phyloP scores from a whole-genome alignment of 352 stramenopile species.

The Phytopythium vexans region DNA sequence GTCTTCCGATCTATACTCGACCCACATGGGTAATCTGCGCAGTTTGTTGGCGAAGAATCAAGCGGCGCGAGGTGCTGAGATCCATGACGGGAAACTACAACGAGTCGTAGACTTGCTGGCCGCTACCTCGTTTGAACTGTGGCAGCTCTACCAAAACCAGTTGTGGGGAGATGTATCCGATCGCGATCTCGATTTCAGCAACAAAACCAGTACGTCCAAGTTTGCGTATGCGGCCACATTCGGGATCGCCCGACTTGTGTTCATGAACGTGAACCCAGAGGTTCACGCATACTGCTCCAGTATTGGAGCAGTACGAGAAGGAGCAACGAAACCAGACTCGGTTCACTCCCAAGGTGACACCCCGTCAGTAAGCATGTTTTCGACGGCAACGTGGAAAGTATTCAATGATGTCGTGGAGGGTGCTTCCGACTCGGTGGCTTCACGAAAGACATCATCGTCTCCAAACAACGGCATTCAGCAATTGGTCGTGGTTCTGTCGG shows the following conservation, averaged over 20 bases:
- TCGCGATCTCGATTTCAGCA: slow-evolving; percentile 42
- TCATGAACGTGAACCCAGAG: slow-evolving; percentile 58
- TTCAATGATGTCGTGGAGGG: slow-evolving; percentile 48
- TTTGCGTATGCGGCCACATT: slow-evolving; percentile 37
- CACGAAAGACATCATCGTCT: slow-evolving; percentile 2
- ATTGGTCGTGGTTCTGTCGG: slow-evolving; percentile 45
- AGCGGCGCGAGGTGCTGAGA: neutral
- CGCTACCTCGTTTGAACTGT: slow-evolving; percentile 53
- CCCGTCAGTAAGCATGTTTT: slow-evolving; percentile 34
- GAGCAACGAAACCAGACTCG: slow-evolving; percentile 8
- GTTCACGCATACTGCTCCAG: slow-evolving; percentile 25
- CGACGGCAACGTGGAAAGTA: slow-evolving; percentile 53
- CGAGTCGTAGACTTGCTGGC: slow-evolving; percentile 26
- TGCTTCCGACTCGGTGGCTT: neutral
- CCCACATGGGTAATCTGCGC: slow-evolving; percentile 9
- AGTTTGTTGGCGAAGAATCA: slow-evolving; percentile 3
- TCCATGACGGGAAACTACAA: slow-evolving; percentile 19
- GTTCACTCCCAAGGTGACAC: neutral
- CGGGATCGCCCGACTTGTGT: slow-evolving; percentile 47
- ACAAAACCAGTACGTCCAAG: slow-evolving; percentile 57
- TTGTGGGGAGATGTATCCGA: slow-evolving; percentile 62
- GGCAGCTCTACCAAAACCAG: slow-evolving; percentile 81
- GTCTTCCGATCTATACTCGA: slow-evolving; percentile 60
- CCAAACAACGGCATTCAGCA: slow-evolving; percentile 42
- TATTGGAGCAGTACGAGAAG: neutral